Conservation (phyloP, 2,329 filamentous ascomycete species). For the Fusarium transvaalense region DNA sequence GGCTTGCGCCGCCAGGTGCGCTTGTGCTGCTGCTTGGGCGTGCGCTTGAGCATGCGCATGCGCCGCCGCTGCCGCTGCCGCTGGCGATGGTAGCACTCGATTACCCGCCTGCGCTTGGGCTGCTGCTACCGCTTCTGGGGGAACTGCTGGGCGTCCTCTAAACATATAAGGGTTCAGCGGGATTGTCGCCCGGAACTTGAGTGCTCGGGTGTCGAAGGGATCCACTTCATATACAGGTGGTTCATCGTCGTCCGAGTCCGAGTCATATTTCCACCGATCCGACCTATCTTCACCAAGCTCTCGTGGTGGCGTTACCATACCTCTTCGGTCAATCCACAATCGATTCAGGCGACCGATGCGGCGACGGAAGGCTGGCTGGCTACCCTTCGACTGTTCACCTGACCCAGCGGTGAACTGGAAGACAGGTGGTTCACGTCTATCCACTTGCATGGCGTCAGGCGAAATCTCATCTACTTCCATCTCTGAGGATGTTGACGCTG, state of each 20-base stretch:
- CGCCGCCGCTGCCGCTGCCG: conserved; percentile 40
- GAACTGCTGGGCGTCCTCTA: conserved; percentile 54
- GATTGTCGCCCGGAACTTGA: conserved; percentile 72
- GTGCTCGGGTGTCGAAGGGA: conserved; percentile 70
- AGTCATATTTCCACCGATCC: conserved; percentile 89
- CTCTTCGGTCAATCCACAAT: conserved; percentile 88
- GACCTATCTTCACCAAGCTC: conserved; percentile 60
- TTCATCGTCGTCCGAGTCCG: conserved; percentile 87
- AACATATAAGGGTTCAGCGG: conserved; percentile 62
- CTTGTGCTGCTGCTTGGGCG: conserved; percentile 47
- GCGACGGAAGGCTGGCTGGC: conserved; percentile 79
- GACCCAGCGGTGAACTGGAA: conserved; percentile 62
- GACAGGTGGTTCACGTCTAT: conserved; percentile 53
- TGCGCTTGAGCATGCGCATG: conserved; percentile 49
- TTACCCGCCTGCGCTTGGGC: conserved; percentile 42
- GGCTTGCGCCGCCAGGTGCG: conserved; percentile 45
- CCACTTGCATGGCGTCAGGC: conserved; percentile 58
- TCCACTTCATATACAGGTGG: conserved; percentile 81
- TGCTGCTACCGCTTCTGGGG: conserved; percentile 47
- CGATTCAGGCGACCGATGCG: conserved; percentile 87
- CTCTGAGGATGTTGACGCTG: conserved; percentile 67
- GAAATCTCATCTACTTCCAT: conserved; percentile 68
- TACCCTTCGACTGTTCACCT: conserved; percentile 56
- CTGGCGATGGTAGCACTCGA: conserved; percentile 46
- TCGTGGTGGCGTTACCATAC: conserved; percentile 66